Evolutionary conservation across 768 basidiomycete species (phyloP).

Genomic region (Rhizopogon sp.): DNA sequence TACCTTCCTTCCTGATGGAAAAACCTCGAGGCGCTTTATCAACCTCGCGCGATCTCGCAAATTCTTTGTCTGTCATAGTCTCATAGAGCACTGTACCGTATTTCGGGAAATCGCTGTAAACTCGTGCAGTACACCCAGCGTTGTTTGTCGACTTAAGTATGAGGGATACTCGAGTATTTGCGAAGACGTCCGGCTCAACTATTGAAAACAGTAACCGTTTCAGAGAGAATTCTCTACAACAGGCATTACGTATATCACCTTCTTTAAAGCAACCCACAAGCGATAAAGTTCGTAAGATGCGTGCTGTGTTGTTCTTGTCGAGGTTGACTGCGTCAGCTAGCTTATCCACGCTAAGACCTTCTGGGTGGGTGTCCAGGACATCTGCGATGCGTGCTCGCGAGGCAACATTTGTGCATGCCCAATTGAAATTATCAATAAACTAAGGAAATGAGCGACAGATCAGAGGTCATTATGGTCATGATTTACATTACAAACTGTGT

Average conservation of each 20-base stretch:
- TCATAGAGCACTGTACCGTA: slow-evolving; percentile 18
- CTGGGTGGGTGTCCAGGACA: slow-evolving; percentile 15
- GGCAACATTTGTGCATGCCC: slow-evolving; percentile 21
- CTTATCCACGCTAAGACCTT: slow-evolving; percentile 23
- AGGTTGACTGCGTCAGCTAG: slow-evolving; percentile 19
- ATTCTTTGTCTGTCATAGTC: slow-evolving; percentile 18
- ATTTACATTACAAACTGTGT: slow-evolving; percentile 22
- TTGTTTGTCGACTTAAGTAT: slow-evolving; percentile 13
- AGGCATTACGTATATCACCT: slow-evolving; percentile 8
- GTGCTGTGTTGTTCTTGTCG: slow-evolving; percentile 24
- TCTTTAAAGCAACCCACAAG: slow-evolving; percentile 26
- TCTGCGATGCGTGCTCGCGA: slow-evolving; percentile 23
- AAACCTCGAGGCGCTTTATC: slow-evolving; percentile 17
- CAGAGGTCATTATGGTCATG: background rate
- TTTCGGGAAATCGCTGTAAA: slow-evolving; percentile 6
- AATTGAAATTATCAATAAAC: slow-evolving; percentile 19
- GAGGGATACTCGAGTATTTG: slow-evolving; percentile 31
- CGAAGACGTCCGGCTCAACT: slow-evolving; percentile 24
- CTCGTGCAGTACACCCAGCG: slow-evolving; percentile 6
- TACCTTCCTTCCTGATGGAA: slow-evolving; percentile 12
- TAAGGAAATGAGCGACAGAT: background rate
- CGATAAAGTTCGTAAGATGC: slow-evolving; percentile 25
- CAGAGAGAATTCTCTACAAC: background rate
- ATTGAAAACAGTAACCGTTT: background rate
- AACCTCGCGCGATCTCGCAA: slow-evolving; percentile 18